These are phyloP conservation scores for Penstemon eatonii DNA, from an alignment of 257 asterid genomes.

Conservation along the genomic window DNA sequence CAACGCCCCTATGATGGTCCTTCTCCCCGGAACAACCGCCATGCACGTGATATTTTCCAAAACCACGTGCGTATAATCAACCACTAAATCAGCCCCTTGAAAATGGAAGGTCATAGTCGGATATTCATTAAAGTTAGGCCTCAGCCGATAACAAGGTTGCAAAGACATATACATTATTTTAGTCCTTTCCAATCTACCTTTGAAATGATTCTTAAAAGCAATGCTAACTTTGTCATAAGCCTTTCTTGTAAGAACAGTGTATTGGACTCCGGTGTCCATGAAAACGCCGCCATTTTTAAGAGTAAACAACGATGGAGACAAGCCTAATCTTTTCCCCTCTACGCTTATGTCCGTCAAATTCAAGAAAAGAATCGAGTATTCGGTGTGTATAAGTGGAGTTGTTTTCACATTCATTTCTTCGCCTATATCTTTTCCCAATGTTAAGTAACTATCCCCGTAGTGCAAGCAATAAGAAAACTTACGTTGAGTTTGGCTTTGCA, in stretches of 20 bases:
- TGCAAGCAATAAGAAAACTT: neutral
- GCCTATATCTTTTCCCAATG: neutral
- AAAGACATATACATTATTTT: neutral
- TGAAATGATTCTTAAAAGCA: constrained; percentile 6
- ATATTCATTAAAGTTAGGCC: neutral
- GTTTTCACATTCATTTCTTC: neutral
- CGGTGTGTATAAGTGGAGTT: constrained; percentile 15
- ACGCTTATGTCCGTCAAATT: constrained; percentile 21
- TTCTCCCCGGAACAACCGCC: neutral
- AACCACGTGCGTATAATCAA: neutral
- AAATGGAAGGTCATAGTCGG: constrained; percentile 18
- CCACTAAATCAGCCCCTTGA: constrained; percentile 18
- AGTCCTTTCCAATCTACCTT: constrained; percentile 11
- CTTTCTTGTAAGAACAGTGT: neutral
- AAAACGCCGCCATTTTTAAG: constrained; percentile 20
- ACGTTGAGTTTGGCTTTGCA: neutral
- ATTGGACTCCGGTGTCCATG: constrained; percentile 16
- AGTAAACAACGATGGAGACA: constrained; percentile 8
- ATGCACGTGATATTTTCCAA: neutral
- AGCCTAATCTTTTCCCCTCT: neutral
- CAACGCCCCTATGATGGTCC: neutral
- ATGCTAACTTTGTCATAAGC: constrained; percentile 14
- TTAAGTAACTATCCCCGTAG: neutral
- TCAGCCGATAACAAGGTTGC: constrained; percentile 20
- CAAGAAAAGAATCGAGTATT: neutral